phyloP scores from a whole-genome alignment of 2,329 filamentous ascomycete species.

The Macroventuria anomochaeta region DNA sequence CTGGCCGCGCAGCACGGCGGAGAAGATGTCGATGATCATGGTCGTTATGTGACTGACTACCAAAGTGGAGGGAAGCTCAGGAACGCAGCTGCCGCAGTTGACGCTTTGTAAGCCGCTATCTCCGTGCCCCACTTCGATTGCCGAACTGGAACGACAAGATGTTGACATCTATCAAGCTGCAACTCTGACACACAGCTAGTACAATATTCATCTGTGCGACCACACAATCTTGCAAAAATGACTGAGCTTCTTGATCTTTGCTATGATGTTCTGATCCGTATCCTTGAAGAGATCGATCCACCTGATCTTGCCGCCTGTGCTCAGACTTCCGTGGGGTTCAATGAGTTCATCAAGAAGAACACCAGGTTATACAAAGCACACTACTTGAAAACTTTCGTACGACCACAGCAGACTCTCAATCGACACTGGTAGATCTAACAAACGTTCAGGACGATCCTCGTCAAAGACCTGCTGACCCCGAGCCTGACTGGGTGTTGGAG shows the following conservation, averaged over 20 bases:
- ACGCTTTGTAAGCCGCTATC: slow-evolving; percentile 15
- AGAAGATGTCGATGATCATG: neutral
- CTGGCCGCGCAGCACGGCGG: neutral
- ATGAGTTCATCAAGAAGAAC: slow-evolving; percentile 64
- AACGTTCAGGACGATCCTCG: slow-evolving; percentile 49
- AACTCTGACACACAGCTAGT: neutral
- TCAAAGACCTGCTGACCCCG: slow-evolving; percentile 29
- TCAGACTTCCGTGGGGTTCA: slow-evolving; percentile 50
- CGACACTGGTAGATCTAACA: slow-evolving; percentile 10
- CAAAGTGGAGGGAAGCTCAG: neutral
- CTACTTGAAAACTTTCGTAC: slow-evolving; percentile 65
- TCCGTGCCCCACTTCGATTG: slow-evolving; percentile 11
- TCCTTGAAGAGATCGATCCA: slow-evolving; percentile 42
- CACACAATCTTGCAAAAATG: slow-evolving; percentile 12
- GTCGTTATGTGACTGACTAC: neutral
- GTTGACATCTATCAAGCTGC: neutral
- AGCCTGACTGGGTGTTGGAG: slow-evolving; percentile 41
- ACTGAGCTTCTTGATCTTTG: slow-evolving; percentile 45
- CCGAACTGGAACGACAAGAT: slow-evolving; percentile 7
- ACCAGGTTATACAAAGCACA: slow-evolving; percentile 65
- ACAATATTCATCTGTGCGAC: neutral
- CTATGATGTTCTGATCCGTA: slow-evolving; percentile 46
- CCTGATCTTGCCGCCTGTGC: slow-evolving; percentile 42
- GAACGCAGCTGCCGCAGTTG: neutral
- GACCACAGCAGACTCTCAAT: slow-evolving; percentile 15